These are phyloP conservation scores for Erigeron philadelphicus DNA, from an alignment of 140 eudicot species.

Conservation along the genomic window DNA sequence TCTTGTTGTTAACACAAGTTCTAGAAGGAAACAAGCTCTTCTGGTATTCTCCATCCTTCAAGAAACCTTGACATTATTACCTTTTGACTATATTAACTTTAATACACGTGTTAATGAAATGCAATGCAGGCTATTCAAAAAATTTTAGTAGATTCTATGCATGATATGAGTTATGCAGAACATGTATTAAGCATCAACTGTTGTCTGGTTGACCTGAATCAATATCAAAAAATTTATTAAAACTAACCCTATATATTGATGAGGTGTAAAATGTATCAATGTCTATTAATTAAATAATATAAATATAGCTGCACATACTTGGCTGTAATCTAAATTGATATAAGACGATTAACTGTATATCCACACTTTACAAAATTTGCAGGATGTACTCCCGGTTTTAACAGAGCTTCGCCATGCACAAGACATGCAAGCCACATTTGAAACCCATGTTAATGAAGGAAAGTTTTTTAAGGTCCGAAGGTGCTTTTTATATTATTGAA, in stretches of 20 bases:
- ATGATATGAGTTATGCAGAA: constrained; percentile 19
- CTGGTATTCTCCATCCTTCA: constrained; percentile 49
- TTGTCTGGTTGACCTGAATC: constrained; percentile 20
- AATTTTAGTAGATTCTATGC: constrained; percentile 8
- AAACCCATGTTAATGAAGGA: constrained; percentile 68
- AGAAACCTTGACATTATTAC: no score
- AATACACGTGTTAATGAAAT: no score
- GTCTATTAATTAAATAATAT: constrained; percentile 3
- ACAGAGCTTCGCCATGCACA: constrained; percentile 75
- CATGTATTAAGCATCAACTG: not conserved
- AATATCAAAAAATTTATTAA: constrained; percentile 8
- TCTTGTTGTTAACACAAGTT: constrained; percentile 76
- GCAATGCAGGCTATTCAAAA: constrained; percentile 5
- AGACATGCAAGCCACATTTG: constrained; percentile 74
- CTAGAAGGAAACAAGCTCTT: constrained; percentile 85
- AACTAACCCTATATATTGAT: constrained; percentile 11
- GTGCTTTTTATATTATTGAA: constrained; percentile 8
- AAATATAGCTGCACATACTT: constrained; percentile 12
- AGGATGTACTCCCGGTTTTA: constrained; percentile 85
- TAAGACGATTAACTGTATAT: constrained; percentile 17
- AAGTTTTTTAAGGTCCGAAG: constrained; percentile 60
- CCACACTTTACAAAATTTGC: constrained; percentile 28
- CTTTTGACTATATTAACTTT: no score
- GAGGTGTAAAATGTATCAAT: constrained; percentile 21
- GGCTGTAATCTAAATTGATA: not conserved